phyloP scores from a whole-genome alignment of 805 yeast species.

The Ogataea wickerhamii region DNA sequence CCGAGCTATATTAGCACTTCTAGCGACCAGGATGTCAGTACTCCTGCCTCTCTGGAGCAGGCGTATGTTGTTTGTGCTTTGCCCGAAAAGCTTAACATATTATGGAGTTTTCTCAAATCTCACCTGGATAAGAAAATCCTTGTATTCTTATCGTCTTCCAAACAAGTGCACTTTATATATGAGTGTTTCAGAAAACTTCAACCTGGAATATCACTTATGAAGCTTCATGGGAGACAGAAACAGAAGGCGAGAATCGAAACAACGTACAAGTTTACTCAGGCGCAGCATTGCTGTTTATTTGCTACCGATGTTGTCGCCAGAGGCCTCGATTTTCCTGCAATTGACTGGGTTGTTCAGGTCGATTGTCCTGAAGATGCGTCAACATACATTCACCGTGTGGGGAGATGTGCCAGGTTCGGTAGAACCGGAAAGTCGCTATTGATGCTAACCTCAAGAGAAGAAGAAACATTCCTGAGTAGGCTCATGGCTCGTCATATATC shows the following conservation, averaged over 20 bases:
- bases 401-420: constrained; percentile 86
- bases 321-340: constrained; percentile 89
- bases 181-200: constrained; percentile 83
- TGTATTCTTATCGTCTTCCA: constrained; percentile 82
- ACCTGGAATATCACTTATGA: constrained; percentile 87
- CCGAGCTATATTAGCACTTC: constrained; percentile 57
- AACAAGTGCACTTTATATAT: constrained; percentile 86
- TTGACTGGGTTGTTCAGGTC: constrained; percentile 91
- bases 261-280: constrained; percentile 68
- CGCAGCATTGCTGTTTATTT: constrained; percentile 76
- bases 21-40: constrained; percentile 32
- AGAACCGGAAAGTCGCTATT: constrained; percentile 77
- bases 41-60: constrained; percentile 86
- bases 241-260: constrained; percentile 87
- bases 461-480: constrained; percentile 66
- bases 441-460: constrained; percentile 82
- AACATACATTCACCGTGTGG: constrained; percentile 88
- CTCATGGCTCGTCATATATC: constrained; percentile 62
- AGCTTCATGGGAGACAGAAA: constrained; percentile 85
- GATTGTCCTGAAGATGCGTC: constrained; percentile 91
- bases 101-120: constrained; percentile 82
- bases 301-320: constrained; percentile 92
- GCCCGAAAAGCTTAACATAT: constrained; percentile 76
- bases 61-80: constrained; percentile 69
- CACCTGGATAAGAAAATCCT: constrained; percentile 77